phyloP scores from a whole-genome alignment of 305 asterid genomes.

The Fraxinus sp. region DNA sequence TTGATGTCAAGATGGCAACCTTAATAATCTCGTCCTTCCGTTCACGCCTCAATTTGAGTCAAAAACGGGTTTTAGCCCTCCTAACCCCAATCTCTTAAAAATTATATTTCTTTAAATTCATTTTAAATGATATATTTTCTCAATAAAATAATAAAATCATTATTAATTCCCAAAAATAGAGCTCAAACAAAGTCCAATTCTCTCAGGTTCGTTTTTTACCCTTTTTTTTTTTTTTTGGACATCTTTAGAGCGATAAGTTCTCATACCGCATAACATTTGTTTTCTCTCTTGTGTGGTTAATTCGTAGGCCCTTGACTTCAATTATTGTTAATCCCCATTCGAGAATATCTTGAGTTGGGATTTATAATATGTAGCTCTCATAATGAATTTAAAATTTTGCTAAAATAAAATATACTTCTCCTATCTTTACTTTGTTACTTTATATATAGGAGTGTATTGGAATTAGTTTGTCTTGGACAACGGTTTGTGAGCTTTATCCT shows the following conservation, averaged over 20 bases:
- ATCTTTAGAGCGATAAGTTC: too few species aligned
- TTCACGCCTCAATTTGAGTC: neutral
- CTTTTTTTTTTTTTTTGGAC: too few species aligned
- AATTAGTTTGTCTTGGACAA: neutral
- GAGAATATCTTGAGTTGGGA: neutral
- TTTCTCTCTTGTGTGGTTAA: neutral
- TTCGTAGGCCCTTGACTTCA: neutral
- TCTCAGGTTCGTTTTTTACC: too few species aligned
- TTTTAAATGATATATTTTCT: too few species aligned
- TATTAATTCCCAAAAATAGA: too few species aligned
- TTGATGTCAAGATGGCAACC: neutral
- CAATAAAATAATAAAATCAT: too few species aligned
- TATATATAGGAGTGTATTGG: neutral
- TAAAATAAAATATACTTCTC: neutral
- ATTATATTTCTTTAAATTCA: too few species aligned
- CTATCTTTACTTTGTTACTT: neutral
- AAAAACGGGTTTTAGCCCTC: neutral
- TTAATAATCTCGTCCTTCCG: neutral
- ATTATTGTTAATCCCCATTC: too few species aligned
- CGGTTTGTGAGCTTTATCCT: neutral
- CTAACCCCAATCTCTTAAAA: too few species aligned
- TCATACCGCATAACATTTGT: too few species aligned
- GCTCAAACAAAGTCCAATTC: too few species aligned
- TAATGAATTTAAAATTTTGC: neutral
- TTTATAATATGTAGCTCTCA: neutral